Evolutionary conservation across 257 asterid species (phyloP).

Genomic region (Coffea canephora): DNA sequence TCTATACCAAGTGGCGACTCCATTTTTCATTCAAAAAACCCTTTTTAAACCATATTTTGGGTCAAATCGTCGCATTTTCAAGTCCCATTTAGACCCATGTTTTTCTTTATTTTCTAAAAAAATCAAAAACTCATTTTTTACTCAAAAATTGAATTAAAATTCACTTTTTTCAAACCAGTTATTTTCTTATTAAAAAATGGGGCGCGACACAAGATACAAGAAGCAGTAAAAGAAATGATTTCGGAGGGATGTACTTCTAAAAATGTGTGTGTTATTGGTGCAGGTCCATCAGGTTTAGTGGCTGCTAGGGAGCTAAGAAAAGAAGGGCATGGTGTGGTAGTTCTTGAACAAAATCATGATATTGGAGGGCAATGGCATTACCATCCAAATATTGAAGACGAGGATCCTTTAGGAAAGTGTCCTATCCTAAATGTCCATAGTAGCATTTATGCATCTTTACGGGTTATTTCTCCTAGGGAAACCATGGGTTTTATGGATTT

Average conservation of each 20-base stretch:
- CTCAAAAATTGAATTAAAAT: too few species aligned
- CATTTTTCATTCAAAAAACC: too few species aligned
- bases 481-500: constrained; percentile 82
- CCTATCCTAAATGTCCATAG: constrained; percentile 53
- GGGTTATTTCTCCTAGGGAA: constrained; percentile 68
- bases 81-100: too few species aligned
- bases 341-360: constrained; percentile 75
- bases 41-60: too few species aligned
- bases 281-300: constrained; percentile 78
- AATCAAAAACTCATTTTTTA: too few species aligned
- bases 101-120: too few species aligned
- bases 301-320: constrained; percentile 80
- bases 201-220: neutral
- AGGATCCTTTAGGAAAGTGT: constrained; percentile 46
- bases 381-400: constrained; percentile 50
- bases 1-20: too few species aligned
- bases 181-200: too few species aligned
- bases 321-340: constrained; percentile 73
- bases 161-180: too few species aligned
- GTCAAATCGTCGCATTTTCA: too few species aligned
- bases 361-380: constrained; percentile 95
- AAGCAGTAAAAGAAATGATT: constrained; percentile 27
- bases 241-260: constrained; percentile 35
- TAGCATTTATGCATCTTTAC: constrained; percentile 62
- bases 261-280: constrained; percentile 74